Conservation (phyloP, 108 stramenopile genomes). For the Discostella pseudostelligera region DNA sequence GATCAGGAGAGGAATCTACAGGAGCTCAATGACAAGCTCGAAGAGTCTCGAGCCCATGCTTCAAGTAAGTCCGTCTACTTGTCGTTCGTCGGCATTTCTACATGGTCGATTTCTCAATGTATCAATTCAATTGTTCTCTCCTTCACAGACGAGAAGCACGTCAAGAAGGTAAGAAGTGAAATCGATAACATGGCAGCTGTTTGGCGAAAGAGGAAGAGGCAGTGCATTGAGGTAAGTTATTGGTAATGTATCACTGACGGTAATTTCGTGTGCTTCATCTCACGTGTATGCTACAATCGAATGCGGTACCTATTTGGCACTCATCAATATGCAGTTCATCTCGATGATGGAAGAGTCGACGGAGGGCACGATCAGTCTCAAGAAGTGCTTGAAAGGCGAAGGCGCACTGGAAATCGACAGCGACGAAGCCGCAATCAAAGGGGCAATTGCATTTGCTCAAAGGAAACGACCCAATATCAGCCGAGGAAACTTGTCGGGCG, state of each 20-base stretch:
- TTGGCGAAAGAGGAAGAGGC: slow-evolving; percentile 67
- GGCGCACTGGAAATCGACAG: slow-evolving; percentile 76
- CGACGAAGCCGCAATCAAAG: slow-evolving; percentile 60
- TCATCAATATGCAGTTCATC: not conserved
- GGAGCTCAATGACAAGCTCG: slow-evolving; percentile 47
- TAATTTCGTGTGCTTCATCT: no score
- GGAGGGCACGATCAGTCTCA: slow-evolving; percentile 57
- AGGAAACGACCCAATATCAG: slow-evolving; percentile 12
- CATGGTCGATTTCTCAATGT: not conserved
- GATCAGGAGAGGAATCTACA: slow-evolving; percentile 40
- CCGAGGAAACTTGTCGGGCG: slow-evolving; percentile 17
- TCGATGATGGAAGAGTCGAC: slow-evolving; percentile 56
- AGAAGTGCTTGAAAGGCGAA: slow-evolving; percentile 70
- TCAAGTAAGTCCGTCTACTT: slow-evolving; percentile 15
- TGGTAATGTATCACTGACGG: no score
- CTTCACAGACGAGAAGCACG: slow-evolving; percentile 53
- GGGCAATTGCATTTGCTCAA: slow-evolving; percentile 49
- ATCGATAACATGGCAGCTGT: slow-evolving; percentile 61
- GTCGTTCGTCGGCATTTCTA: not conserved
- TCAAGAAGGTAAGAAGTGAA: slow-evolving; percentile 50
- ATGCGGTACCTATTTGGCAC: no score
- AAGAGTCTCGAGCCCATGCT: slow-evolving; percentile 45
- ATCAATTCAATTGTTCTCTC: not conserved
- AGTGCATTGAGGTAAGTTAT: slow-evolving; percentile 47
- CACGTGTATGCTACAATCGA: no score